Percentiles rank a stretch among this genome's conserved stretches.
Conservation (phyloP, 2,329 filamentous ascomycete genomes). For the Atkinsonella texensis region DNA sequence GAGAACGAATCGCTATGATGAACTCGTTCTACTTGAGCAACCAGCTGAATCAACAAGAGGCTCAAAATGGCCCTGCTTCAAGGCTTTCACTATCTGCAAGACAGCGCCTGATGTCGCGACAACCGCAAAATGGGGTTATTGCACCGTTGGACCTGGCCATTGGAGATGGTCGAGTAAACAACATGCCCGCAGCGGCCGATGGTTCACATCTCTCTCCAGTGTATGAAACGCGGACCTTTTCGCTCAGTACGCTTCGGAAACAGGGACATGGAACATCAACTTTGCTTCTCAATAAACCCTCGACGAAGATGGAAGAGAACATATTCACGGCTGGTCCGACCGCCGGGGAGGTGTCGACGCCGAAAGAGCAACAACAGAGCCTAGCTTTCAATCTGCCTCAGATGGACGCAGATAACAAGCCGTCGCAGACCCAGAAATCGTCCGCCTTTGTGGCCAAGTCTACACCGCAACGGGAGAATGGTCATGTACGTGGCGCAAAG, state of each 20-base stretch:
- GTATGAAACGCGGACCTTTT: constrained; percentile 60
- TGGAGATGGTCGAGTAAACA: constrained; percentile 26
- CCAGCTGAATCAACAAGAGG: constrained; percentile 20
- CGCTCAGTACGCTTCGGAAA: constrained; percentile 48
- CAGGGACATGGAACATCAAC: constrained; percentile 16
- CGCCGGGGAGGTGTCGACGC: neutral
- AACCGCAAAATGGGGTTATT: constrained; percentile 36
- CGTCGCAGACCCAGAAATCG: constrained; percentile 12
- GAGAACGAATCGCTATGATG: constrained; percentile 30
- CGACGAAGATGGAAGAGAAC: neutral
- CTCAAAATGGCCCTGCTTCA: constrained; percentile 15
- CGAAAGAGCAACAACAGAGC: neutral
- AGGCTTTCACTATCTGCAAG: constrained; percentile 22
- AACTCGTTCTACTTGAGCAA: constrained; percentile 17
- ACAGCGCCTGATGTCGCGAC: constrained; percentile 27
- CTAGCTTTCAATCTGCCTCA: neutral
- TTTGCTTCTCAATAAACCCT: constrained; percentile 15
- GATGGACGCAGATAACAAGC: constrained; percentile 13
- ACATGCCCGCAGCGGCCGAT: constrained; percentile 24
- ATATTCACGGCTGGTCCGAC: neutral
- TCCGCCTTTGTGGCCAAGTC: constrained; percentile 15
- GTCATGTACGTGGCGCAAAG: constrained; percentile 40
- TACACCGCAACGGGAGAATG: constrained; percentile 35
- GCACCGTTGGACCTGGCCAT: constrained; percentile 45
- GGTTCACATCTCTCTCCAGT: constrained; percentile 56